These are phyloP conservation scores for Alopecurus myosuroides DNA, from an alignment of 176 grass and related monocot species.

Conservation along the genomic window DNA sequence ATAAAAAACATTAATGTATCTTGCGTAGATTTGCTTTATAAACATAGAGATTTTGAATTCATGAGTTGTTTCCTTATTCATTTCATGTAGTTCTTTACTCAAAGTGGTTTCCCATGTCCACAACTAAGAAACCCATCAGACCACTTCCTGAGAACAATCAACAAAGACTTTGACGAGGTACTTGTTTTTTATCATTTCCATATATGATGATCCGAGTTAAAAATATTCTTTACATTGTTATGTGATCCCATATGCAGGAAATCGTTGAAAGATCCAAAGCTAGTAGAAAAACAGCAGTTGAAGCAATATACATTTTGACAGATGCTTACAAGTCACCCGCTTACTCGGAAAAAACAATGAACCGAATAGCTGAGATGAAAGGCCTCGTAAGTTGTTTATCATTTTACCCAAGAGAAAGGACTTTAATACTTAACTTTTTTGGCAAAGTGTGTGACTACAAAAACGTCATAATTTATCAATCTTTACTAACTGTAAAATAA, in stretches of 20 bases:
- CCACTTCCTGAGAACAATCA: no score
- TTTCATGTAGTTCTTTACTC: no score
- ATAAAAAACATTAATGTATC: no score
- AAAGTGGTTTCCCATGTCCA: no score
- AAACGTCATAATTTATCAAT: background rate
- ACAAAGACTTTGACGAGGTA: conserved; percentile 57
- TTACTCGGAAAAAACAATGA: conserved; percentile 2
- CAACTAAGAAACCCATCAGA: no score
- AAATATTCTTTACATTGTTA: background rate
- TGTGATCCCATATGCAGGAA: conserved; percentile 16
- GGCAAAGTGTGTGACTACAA: background rate
- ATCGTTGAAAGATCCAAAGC: background rate
- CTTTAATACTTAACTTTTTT: background rate
- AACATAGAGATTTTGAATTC: no score
- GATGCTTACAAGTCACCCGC: conserved; percentile 8
- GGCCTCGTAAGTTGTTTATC: conserved; percentile 10
- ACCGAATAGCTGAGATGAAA: conserved; percentile 24
- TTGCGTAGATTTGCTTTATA: no score
- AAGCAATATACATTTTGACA: conserved; percentile 34
- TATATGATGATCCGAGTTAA: background rate
- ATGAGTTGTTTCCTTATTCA: background rate
- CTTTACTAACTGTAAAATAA: background rate
- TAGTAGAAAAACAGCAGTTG: conserved; percentile 22
- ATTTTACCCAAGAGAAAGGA: background rate
- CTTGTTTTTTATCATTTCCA: background rate